Evolutionary conservation across 306 rosid genomes (phyloP).

Genomic region (Vachellia collinsii): DNA sequence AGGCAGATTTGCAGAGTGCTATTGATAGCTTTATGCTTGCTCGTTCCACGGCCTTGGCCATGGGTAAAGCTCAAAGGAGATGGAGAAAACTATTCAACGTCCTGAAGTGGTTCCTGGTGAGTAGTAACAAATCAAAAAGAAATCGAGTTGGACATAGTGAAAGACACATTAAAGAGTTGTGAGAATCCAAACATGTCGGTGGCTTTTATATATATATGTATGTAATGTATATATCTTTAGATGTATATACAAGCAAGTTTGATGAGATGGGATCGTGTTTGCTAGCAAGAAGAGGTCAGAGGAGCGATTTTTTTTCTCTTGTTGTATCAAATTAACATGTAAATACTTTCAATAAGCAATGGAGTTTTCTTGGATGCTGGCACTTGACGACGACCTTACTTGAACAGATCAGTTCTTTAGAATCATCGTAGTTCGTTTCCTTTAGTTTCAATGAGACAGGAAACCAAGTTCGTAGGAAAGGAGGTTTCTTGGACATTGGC

Average conservation of each 20-base stretch:
- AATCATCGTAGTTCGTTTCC: neutral
- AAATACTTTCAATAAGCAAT: conserved; percentile 40
- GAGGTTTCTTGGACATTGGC: conserved; percentile 23
- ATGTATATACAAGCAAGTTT: conserved; percentile 53
- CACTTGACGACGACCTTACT: conserved; percentile 8
- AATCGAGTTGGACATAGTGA: conserved; percentile 34
- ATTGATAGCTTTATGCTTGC: conserved; percentile 53
- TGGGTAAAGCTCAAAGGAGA: conserved; percentile 68
- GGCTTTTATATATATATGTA: conserved; percentile 7
- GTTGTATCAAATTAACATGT: conserved; percentile 40
- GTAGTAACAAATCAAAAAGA: conserved; percentile 38
- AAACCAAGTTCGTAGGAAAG: neutral
- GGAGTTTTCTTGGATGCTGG: conserved; percentile 20
- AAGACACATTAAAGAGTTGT: conserved; percentile 40
- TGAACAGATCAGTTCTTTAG: neutral
- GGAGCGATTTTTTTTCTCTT: conserved; percentile 31
- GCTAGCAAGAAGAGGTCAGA: conserved; percentile 40
- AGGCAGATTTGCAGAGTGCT: conserved; percentile 64
- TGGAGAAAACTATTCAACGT: conserved; percentile 85
- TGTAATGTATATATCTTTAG: conserved; percentile 15
- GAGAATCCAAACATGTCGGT: conserved; percentile 26
- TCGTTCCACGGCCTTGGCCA: conserved; percentile 46
- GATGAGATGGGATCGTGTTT: conserved; percentile 34
- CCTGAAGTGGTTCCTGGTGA: conserved; percentile 78
- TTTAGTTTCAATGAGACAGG: neutral